Evolutionary conservation across 192 early-diverging fungal genomes (phyloP).

Genomic region (Backusella macrospora): DNA sequence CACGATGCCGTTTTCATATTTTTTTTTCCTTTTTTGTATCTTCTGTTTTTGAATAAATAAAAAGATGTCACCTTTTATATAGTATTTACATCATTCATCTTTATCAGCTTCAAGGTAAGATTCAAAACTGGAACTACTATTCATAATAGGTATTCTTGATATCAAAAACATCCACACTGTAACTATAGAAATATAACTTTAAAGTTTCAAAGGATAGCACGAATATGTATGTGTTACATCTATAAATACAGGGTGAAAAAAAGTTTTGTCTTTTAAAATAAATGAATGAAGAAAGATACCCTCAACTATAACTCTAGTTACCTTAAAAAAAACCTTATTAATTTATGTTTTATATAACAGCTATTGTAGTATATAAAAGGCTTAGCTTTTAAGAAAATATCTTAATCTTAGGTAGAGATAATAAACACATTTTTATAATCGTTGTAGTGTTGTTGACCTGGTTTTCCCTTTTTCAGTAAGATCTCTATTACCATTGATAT

Average conservation of each 20-base stretch:
- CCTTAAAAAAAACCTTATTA: neutral
- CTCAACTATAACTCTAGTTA: neutral
- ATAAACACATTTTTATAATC: neutral
- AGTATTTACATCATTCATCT: no score
- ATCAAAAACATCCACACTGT: no score
- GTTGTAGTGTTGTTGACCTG: no score
- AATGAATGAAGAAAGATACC: neutral
- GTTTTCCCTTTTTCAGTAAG: neutral
- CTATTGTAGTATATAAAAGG: neutral
- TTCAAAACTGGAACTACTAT: neutral
- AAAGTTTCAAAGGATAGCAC: no score
- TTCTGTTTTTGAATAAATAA: neutral
- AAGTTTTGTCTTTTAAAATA: neutral
- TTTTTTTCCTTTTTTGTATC: neutral
- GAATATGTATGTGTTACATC: neutral
- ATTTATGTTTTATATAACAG: neutral
- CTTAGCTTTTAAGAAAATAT: neutral
- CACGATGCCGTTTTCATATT: neutral
- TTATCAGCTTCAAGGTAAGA: neutral
- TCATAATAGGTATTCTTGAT: no score
- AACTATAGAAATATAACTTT: no score
- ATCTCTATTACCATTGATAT: neutral
- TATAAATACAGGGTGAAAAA: neutral
- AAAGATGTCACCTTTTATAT: no score
- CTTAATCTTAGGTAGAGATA: neutral